Conservation (phyloP, 257 asterid species). For the Thymus quinquecostatus region DNA sequence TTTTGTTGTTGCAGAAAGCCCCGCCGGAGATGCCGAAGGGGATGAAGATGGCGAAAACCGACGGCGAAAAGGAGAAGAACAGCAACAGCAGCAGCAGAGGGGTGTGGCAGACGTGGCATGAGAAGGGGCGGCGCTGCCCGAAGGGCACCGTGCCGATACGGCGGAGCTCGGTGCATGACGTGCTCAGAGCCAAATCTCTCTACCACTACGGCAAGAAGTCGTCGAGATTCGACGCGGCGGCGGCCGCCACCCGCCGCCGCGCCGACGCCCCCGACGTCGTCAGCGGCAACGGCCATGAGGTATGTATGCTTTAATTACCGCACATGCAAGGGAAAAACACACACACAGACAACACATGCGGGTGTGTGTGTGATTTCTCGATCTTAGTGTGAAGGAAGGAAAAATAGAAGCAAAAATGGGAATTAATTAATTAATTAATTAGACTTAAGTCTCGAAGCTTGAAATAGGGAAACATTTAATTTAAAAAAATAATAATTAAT, state of each 20-base stretch:
- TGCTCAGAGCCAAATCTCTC: slow-evolving; percentile 82
- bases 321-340: slow-evolving; percentile 8
- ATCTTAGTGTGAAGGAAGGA: background rate
- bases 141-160: slow-evolving; percentile 85
- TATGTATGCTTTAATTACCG: slow-evolving; percentile 22
- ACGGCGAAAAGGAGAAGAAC: background rate
- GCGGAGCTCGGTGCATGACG: slow-evolving; percentile 69
- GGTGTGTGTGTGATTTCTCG: slow-evolving; percentile 10
- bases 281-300: slow-evolving; percentile 94
- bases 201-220: slow-evolving; percentile 73
- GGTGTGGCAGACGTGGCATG: slow-evolving; percentile 77
- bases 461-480: background rate
- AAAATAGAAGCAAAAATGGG: background rate
- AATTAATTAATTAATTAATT: background rate
- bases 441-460: background rate
- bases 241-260: slow-evolving; percentile 34
- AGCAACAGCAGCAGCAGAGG: slow-evolving; percentile 30
- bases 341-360: slow-evolving; percentile 15
- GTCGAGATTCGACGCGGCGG: slow-evolving; percentile 16
- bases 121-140: slow-evolving; percentile 69
- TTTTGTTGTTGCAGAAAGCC: slow-evolving; percentile 43
- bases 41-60: slow-evolving; percentile 45
- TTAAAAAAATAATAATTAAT: background rate
- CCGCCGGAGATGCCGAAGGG: slow-evolving; percentile 70
- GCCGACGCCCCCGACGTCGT: slow-evolving; percentile 79